Base-by-base conservation (phyloP, 371 early-diverging fungal genomes). In the Mortierella sp. region DNA sequence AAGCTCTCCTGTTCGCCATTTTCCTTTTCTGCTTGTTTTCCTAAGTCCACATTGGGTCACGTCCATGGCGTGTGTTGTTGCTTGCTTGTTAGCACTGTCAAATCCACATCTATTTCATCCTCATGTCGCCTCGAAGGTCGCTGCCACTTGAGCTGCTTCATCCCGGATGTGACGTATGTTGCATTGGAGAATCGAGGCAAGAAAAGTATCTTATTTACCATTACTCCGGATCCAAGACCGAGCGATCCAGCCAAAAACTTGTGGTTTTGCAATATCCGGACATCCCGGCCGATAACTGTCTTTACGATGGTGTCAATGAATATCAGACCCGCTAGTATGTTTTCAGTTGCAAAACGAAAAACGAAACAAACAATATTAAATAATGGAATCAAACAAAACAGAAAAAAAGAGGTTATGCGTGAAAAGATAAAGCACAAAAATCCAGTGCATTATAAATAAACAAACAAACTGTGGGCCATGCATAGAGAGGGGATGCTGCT, bases 211-310 rank as follows among this genome's bases (percentile, higher is more conserved):
- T 19, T 19, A 3, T 21, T 79, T 75, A 82, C 86, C 86, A 86
- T 86, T 47, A 86, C 86, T 11, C 86, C 86, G 26, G 86, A 86
- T 44, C 86, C 86, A 1, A 86, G 72, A 31, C 86, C 86, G 26
- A 86, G 75, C 3, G 86, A 86, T 47, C 86, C 86, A 7, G 86
- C 86, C 28, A 86, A 31, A 54, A 86, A 86, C 70, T 80, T 82
- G 78, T 86, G 86, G 73, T 86, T 82, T 44, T 86, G 86, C 2
- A 86, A 70, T n/a, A 86, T 82, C 14, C 71, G 74, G 47, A 86
- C 80, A 52, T 86, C 86, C n/a, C 78, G 77, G 28, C 82, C 70
- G 73, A 80, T 70, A 16, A 86, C 10, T 38, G 57, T 77, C 73
- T 77, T 79, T 24, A 74, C 80, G n/a, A 86, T 68, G 9, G 78